A percentile compares a stretch with the other conserved stretches of the same genome.
Conservation (phyloP, 495 filamentous ascomycete species). For the Tirmania nivea region DNA sequence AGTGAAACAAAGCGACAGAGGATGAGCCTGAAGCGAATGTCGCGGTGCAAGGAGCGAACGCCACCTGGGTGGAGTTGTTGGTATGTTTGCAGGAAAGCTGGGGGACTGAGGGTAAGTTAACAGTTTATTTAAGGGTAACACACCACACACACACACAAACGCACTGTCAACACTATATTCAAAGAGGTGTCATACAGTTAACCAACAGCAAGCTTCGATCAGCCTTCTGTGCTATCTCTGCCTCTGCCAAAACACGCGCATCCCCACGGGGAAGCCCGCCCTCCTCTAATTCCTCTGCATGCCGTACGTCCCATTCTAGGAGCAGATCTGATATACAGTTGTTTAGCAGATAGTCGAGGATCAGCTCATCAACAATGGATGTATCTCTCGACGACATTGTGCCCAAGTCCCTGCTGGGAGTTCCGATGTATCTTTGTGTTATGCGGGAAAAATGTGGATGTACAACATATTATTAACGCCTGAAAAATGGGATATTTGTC, state of each 20-base stretch:
- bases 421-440: no score
- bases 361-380: not conserved
- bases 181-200: not conserved
- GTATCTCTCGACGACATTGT: no score
- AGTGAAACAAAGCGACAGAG: not conserved
- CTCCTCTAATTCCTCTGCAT: not conserved
- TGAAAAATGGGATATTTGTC: no score
- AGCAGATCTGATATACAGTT: not conserved
- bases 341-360: not conserved
- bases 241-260: not conserved
- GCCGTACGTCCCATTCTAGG: not conserved
- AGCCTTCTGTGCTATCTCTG: not conserved
- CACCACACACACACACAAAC: not conserved
- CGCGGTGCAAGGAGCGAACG: not conserved
- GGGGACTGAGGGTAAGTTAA: not conserved
- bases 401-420: no score
- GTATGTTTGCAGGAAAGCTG: not conserved
- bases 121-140: not conserved
- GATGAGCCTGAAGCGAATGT: not conserved
- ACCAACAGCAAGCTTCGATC: not conserved
- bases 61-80: not conserved
- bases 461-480: no score
- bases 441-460: no score
- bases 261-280: no score
- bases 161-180: no score